Evolutionary conservation across 23 red algal species (phyloP).

Genomic region (Porphyridium purpureum): DNA sequence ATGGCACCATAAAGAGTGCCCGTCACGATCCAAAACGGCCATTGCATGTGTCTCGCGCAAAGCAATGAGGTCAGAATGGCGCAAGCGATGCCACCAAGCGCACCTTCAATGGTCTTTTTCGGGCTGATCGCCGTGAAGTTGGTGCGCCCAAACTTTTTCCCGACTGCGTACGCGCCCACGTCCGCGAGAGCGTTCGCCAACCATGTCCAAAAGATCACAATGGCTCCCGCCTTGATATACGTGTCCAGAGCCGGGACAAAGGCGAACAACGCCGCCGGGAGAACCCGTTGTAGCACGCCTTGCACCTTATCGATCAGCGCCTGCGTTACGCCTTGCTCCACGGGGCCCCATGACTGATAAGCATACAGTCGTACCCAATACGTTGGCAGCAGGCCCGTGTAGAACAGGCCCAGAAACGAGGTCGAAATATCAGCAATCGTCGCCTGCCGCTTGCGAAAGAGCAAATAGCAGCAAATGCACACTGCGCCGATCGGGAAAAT

Average conservation of each 20-base stretch:
- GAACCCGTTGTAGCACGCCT: too few relatives aligned
- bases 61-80: constrained; percentile 43
- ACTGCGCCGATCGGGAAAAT: constrained; percentile 83
- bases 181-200: constrained; percentile 64
- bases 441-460: constrained; percentile 70
- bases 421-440: constrained; percentile 99
- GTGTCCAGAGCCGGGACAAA: too few relatives aligned
- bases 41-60: constrained; percentile 62
- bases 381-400: constrained; percentile 82
- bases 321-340: too few relatives aligned
- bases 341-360: too few relatives aligned
- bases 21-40: constrained; percentile 88
- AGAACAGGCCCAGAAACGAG: constrained; percentile 96
- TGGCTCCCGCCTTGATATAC: constrained; percentile 48
- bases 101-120: constrained; percentile 96
- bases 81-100: constrained; percentile 72
- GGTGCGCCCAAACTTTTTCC: constrained; percentile 41
- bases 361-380: too few relatives aligned
- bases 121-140: constrained; percentile 52
- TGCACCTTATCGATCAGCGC: too few relatives aligned
- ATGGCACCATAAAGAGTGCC: constrained; percentile 71
- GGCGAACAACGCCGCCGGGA: too few relatives aligned
- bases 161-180: constrained; percentile 81
- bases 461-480: constrained; percentile 79
- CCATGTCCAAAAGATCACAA: constrained; percentile 94